A percentile compares a stretch with the other conserved stretches of the same genome.
phyloP scores from a whole-genome alignment of 495 filamentous ascomycete species.

The Penicillium canescens region DNA sequence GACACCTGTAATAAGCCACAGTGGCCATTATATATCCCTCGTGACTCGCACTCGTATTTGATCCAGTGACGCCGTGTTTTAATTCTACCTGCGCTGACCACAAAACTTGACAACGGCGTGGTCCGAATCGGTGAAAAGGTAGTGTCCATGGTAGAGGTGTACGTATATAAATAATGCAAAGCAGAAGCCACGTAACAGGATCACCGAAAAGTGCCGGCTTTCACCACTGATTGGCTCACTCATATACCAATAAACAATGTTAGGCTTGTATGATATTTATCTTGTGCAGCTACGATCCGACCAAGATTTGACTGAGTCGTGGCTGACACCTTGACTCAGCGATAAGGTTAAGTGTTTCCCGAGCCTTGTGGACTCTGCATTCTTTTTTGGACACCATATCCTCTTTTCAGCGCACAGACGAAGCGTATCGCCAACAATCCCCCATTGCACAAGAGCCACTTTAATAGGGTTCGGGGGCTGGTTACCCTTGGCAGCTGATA shows the following conservation, averaged over 20 bases:
- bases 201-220: background rate
- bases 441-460: conserved; percentile 17
- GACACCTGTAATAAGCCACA: conserved; percentile 17
- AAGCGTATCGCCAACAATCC: conserved; percentile 45
- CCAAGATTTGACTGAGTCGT: background rate
- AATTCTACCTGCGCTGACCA: conserved; percentile 17
- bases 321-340: conserved; percentile 16
- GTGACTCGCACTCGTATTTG: conserved; percentile 30
- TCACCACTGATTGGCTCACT: background rate
- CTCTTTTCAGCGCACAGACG: conserved; percentile 19
- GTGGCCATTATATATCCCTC: conserved; percentile 16
- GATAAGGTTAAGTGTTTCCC: conserved; percentile 19
- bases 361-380: conserved; percentile 11
- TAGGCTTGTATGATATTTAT: background rate
- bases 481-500: conserved; percentile 24
- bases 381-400: background rate
- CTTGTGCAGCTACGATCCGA: background rate
- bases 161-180: background rate
- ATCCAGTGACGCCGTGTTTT: conserved; percentile 22
- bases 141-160: background rate
- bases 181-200: conserved; percentile 4
- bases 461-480: conserved; percentile 26
- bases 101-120: conserved; percentile 21
- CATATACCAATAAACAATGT: background rate
- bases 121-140: background rate